Evolutionary conservation across 306 rosid genomes (phyloP).

Genomic region (Fragaria ananassa): DNA sequence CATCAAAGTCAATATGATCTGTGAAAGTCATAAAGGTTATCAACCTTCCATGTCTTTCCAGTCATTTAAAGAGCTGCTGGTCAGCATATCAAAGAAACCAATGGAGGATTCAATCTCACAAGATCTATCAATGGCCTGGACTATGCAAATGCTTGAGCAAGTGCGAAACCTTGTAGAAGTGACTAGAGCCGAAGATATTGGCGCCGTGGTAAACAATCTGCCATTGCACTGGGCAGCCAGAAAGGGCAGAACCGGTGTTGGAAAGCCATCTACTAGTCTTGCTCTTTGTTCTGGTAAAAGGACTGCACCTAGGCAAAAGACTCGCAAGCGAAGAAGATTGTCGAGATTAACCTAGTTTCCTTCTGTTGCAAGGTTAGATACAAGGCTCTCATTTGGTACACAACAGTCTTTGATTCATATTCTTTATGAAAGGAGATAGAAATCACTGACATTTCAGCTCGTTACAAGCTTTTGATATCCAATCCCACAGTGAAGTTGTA

Average conservation of each 20-base stretch:
- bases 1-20: slow-evolving; percentile 73
- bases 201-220: slow-evolving; percentile 61
- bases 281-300: slow-evolving; percentile 37
- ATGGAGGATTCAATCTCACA: slow-evolving; percentile 68
- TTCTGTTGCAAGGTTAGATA: slow-evolving; percentile 10
- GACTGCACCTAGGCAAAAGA: slow-evolving; percentile 36
- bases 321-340: slow-evolving; percentile 48
- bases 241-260: slow-evolving; percentile 47
- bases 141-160: slow-evolving; percentile 79
- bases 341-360: slow-evolving; percentile 47
- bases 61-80: slow-evolving; percentile 61
- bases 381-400: background rate
- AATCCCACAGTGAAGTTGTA: slow-evolving; percentile 11
- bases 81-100: slow-evolving; percentile 51
- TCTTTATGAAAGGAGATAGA: background rate
- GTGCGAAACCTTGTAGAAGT: slow-evolving; percentile 66
- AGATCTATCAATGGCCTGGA: slow-evolving; percentile 73
- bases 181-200: slow-evolving; percentile 51
- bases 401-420: background rate
- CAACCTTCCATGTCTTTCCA: slow-evolving; percentile 62
- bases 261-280: slow-evolving; percentile 46
- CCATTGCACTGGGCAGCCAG: slow-evolving; percentile 66
- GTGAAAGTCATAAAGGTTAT: slow-evolving; percentile 43
- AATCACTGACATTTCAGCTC: background rate
- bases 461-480: background rate